Conservation (phyloP, 129 eudicot genomes). For the Silybum marianum region DNA sequence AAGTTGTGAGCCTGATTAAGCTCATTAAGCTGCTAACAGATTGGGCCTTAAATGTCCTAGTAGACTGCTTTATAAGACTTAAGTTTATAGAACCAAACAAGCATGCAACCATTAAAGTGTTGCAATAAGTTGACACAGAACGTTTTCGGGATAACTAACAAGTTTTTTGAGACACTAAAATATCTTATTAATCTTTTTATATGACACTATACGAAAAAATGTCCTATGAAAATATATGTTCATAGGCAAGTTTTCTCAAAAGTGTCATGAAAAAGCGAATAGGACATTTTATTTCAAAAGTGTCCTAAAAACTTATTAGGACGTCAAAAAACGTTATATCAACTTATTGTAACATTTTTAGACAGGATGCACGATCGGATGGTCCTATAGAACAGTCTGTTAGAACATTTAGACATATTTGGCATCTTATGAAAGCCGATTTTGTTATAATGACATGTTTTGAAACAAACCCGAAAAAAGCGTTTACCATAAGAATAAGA, state of each 20-base stretch:
- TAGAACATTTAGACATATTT: neutral
- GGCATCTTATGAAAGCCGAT: neutral
- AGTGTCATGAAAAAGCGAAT: neutral
- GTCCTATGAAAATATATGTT: neutral
- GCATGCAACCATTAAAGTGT: neutral
- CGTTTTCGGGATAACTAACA: neutral
- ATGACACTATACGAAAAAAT: too few species aligned
- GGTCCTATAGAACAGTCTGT: neutral
- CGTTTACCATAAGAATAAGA: conserved; percentile 79
- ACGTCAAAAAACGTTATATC: neutral
- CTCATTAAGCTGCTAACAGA: too few species aligned
- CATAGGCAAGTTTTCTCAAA: neutral
- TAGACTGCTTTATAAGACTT: neutral
- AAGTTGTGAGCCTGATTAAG: too few species aligned
- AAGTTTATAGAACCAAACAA: neutral
- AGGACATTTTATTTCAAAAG: neutral
- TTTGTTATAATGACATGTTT: neutral
- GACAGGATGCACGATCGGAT: neutral
- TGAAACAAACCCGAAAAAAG: neutral
- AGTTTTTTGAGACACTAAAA: too few species aligned
- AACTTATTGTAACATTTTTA: neutral
- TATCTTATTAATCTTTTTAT: neutral
- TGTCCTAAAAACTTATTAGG: neutral
- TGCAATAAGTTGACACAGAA: neutral
- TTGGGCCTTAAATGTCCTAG: neutral